Evolutionary conservation across 2,329 filamentous ascomycete species (phyloP).

Genomic region (Pseudogymnoascus sp.): DNA sequence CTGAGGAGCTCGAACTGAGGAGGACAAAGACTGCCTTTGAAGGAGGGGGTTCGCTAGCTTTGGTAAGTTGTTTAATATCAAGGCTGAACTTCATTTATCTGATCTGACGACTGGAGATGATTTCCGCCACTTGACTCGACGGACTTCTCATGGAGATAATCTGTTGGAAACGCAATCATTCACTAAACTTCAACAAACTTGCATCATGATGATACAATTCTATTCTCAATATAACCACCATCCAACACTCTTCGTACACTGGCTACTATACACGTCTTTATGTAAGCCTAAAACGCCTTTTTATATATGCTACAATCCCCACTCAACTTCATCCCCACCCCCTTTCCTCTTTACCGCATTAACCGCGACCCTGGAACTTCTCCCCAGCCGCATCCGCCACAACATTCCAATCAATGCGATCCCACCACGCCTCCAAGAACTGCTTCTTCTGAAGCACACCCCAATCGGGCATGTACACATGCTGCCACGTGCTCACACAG

Average conservation of each 20-base stretch:
- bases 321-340: not conserved
- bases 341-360: not conserved
- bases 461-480: slow-evolving; percentile 82
- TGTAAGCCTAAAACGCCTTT: not conserved
- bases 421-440: slow-evolving; percentile 80
- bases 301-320: not conserved
- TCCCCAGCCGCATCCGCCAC: slow-evolving; percentile 42
- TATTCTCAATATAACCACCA: not conserved
- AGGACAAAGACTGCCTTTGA: too few species aligned
- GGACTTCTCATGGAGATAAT: not conserved
- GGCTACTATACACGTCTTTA: slow-evolving; percentile 2
- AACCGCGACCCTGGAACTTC: not conserved
- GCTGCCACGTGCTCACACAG: slow-evolving; percentile 95
- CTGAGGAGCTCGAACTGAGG: slow-evolving; percentile 20
- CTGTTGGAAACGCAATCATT: not conserved
- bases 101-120: too few species aligned
- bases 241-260: not conserved
- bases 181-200: not conserved
- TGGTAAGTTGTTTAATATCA: too few species aligned
- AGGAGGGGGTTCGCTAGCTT: slow-evolving; percentile 31
- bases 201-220: not conserved
- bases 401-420: slow-evolving; percentile 72
- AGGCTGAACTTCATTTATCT: too few species aligned
- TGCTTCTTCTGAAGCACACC: slow-evolving; percentile 62
- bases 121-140: not conserved